These are phyloP conservation scores for Raffaelea ambrosiae DNA, from an alignment of 2,329 filamentous ascomycete species.

Conservation along the genomic window DNA sequence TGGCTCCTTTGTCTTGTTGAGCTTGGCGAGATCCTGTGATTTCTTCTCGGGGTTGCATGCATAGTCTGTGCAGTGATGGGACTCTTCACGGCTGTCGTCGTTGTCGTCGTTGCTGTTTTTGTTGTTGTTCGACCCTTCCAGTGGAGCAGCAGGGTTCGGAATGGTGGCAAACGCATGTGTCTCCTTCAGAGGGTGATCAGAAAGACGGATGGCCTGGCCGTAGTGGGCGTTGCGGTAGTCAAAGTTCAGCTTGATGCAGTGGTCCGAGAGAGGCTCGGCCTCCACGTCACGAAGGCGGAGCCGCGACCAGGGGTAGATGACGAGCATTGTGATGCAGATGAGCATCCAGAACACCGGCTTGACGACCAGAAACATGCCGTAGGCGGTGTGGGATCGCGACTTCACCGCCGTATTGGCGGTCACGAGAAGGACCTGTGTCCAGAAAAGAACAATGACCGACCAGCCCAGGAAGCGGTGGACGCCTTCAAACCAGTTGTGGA, in stretches of 20 bases:
- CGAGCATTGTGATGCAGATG: slow-evolving; percentile 50
- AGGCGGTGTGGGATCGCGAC: slow-evolving; percentile 5
- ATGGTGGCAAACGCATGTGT: slow-evolving; percentile 74
- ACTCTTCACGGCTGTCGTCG: not conserved
- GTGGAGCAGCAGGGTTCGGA: slow-evolving; percentile 37
- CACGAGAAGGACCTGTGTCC: slow-evolving; percentile 51
- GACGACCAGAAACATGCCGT: slow-evolving; percentile 27
- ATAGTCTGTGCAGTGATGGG: slow-evolving; percentile 9
- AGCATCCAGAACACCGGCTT: slow-evolving; percentile 58
- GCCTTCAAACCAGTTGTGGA: slow-evolving; percentile 26
- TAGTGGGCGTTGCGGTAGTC: slow-evolving; percentile 51
- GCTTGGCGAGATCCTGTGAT: slow-evolving; percentile 2
- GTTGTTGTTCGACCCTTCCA: not conserved
- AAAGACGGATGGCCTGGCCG: slow-evolving; percentile 50
- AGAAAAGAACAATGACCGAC: slow-evolving; percentile 42
- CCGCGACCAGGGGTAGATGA: slow-evolving; percentile 65
- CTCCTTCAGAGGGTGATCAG: slow-evolving; percentile 55
- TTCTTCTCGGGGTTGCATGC: slow-evolving; percentile 4
- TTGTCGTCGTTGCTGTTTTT: not conserved
- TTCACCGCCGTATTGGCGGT: slow-evolving; percentile 31
- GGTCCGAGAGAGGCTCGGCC: slow-evolving; percentile 59
- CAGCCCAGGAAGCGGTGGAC: slow-evolving; percentile 27
- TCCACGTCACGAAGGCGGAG: slow-evolving; percentile 60
- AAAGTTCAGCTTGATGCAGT: slow-evolving; percentile 65
- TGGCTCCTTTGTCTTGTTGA: not conserved